phyloP scores from a whole-genome alignment of 1,284 basidiomycete species.

The Phellopilus nigrolimitatus region DNA sequence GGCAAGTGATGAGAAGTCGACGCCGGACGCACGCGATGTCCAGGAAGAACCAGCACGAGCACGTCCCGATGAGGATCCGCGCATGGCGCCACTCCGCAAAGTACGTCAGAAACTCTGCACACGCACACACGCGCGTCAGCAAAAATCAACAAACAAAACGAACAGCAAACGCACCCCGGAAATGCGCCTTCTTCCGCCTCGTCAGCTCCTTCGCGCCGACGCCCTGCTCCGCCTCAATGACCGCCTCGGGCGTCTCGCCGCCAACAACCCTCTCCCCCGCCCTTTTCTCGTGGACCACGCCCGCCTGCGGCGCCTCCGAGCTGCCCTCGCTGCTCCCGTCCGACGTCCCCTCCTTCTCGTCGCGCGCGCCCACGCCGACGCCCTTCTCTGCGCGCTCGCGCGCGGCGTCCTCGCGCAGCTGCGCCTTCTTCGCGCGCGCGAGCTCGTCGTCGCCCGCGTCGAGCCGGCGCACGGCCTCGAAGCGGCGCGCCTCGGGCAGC shows the following conservation, averaged over 20 bases:
- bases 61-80: slow-evolving; percentile 49
- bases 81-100: slow-evolving; percentile 54
- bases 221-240: slow-evolving; percentile 23
- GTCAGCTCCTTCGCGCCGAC: slow-evolving; percentile 20
- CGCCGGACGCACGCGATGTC: slow-evolving; percentile 42
- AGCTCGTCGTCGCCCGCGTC: slow-evolving; percentile 32
- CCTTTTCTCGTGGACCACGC: not conserved
- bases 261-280: not conserved
- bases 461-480: slow-evolving; percentile 37
- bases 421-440: slow-evolving; percentile 25
- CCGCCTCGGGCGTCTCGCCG: not conserved
- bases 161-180: slow-evolving; percentile 29
- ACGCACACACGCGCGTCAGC: slow-evolving; percentile 1
- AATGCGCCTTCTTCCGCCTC: slow-evolving; percentile 35
- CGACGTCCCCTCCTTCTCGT: slow-evolving; percentile 3
- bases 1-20: slow-evolving; percentile 7
- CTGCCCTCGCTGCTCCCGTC: not conserved
- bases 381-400: slow-evolving; percentile 23
- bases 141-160: not conserved
- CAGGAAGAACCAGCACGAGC: slow-evolving; percentile 51
- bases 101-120: slow-evolving; percentile 44
- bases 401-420: slow-evolving; percentile 35
- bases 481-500: slow-evolving; percentile 65
- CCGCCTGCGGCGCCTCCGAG: not conserved
- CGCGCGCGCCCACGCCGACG: slow-evolving; percentile 13